phyloP scores from a whole-genome alignment of 345 rosid species.

The Salix caprea region DNA sequence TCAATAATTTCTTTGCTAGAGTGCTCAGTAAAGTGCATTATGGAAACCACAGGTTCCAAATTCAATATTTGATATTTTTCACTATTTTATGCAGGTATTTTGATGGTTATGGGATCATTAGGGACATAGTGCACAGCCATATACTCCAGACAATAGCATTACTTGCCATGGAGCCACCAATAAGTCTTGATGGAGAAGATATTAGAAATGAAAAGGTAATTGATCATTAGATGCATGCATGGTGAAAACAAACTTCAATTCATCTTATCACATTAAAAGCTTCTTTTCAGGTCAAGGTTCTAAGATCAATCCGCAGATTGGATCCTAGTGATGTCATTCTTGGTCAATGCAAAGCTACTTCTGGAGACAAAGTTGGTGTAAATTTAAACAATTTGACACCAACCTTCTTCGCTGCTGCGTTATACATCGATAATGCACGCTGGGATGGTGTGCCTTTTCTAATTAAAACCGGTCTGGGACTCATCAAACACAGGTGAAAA shows the following conservation, averaged over 20 bases:
- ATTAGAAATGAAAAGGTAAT: slow-evolving; percentile 71
- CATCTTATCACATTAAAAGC: background rate
- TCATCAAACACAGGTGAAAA: slow-evolving; percentile 61
- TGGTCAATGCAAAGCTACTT: slow-evolving; percentile 62
- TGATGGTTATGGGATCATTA: slow-evolving; percentile 79
- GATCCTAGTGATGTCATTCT: slow-evolving; percentile 58
- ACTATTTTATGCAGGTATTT: slow-evolving; percentile 42
- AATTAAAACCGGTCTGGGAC: slow-evolving; percentile 64
- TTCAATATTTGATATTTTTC: slow-evolving; percentile 6
- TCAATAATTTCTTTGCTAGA: background rate
- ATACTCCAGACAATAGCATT: slow-evolving; percentile 68
- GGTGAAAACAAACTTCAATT: background rate
- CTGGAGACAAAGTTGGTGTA: slow-evolving; percentile 37
- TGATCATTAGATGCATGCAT: background rate
- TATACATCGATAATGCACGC: slow-evolving; percentile 73
- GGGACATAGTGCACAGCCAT: slow-evolving; percentile 70
- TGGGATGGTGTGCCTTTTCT: slow-evolving; percentile 87
- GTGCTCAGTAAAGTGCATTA: slow-evolving; percentile 11
- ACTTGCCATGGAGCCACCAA: slow-evolving; percentile 83
- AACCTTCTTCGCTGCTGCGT: slow-evolving; percentile 63
- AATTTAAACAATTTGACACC: slow-evolving; percentile 42
- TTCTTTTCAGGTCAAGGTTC: slow-evolving; percentile 62
- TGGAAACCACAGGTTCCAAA: slow-evolving; percentile 1
- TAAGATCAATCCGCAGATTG: slow-evolving; percentile 54
- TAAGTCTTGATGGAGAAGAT: slow-evolving; percentile 79